These are phyloP conservation scores for Saccharum hybrid DNA, from an alignment of 202 grass and related monocot genomes.

Conservation along the genomic window DNA sequence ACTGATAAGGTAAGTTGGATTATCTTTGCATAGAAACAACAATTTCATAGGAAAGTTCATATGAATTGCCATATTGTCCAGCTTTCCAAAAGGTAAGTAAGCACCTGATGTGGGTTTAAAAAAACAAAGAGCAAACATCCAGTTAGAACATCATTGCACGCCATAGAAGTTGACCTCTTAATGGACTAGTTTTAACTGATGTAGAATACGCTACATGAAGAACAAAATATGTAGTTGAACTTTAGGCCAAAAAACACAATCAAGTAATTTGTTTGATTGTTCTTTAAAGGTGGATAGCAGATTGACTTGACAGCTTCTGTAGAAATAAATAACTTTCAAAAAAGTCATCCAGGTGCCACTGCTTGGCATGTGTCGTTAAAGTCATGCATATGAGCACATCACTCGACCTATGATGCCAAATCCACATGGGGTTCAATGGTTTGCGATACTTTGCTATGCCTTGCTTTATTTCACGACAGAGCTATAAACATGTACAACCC, in stretches of 20 bases:
- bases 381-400: neutral
- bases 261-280: conserved; percentile 13
- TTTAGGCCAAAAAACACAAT: neutral
- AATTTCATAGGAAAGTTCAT: conserved; percentile 12
- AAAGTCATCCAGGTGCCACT: conserved; percentile 23
- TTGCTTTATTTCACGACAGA: neutral
- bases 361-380: neutral
- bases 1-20: conserved; percentile 47
- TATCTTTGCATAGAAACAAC: conserved; percentile 15
- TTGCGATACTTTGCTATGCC: neutral
- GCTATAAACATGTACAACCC: neutral
- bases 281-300: neutral
- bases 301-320: neutral
- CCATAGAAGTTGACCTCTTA: neutral
- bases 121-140: neutral
- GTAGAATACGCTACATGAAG: neutral
- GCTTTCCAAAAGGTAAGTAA: conserved; percentile 9
- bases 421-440: neutral
- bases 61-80: neutral
- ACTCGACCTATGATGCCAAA: neutral
- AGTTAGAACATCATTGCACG: neutral
- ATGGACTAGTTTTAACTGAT: conserved; percentile 27
- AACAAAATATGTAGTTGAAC: neutral
- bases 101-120: neutral
- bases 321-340: neutral